Conservation (phyloP, 2,329 filamentous ascomycete genomes). For the Colletotrichum brevisporum region DNA sequence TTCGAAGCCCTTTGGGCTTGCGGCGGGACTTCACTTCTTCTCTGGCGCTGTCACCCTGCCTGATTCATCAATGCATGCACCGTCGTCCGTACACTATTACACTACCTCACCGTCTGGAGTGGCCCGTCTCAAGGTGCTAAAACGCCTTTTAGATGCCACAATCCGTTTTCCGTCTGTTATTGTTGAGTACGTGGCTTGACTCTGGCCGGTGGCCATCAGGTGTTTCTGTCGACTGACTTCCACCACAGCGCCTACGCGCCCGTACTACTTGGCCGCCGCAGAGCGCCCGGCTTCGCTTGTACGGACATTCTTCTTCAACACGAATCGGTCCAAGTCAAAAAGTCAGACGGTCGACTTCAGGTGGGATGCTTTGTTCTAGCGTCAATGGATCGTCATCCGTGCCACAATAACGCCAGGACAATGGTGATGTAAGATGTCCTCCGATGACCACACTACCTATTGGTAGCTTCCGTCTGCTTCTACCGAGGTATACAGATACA, state of each 20-base stretch:
- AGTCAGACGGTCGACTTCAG: slow-evolving; percentile 29
- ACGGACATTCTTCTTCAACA: slow-evolving; percentile 7
- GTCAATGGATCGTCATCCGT: slow-evolving; percentile 20
- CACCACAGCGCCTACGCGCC: neutral
- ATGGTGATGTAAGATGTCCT: slow-evolving; percentile 31
- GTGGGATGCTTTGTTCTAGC: slow-evolving; percentile 2
- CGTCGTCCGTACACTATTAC: neutral
- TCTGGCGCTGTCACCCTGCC: slow-evolving; percentile 32
- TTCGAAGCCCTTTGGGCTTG: slow-evolving; percentile 24
- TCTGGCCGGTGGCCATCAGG: slow-evolving; percentile 19
- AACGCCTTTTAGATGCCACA: slow-evolving; percentile 19
- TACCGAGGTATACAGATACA: neutral
- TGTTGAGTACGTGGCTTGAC: slow-evolving; percentile 7
- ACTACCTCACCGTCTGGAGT: slow-evolving; percentile 6
- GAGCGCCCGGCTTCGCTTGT: slow-evolving; percentile 2
- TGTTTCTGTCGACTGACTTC: neutral
- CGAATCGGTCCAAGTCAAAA: slow-evolving; percentile 14
- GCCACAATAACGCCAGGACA: slow-evolving; percentile 10
- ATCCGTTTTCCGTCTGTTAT: slow-evolving; percentile 25
- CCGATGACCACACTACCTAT: neutral
- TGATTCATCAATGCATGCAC: slow-evolving; percentile 24
- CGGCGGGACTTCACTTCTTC: slow-evolving; percentile 22
- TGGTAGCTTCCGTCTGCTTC: neutral
- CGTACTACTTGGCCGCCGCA: neutral
- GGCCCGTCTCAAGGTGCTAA: slow-evolving; percentile 11